These are phyloP conservation scores for Eimeria zaria DNA, from an alignment of 169 alveolate species.

Conservation along the genomic window DNA sequence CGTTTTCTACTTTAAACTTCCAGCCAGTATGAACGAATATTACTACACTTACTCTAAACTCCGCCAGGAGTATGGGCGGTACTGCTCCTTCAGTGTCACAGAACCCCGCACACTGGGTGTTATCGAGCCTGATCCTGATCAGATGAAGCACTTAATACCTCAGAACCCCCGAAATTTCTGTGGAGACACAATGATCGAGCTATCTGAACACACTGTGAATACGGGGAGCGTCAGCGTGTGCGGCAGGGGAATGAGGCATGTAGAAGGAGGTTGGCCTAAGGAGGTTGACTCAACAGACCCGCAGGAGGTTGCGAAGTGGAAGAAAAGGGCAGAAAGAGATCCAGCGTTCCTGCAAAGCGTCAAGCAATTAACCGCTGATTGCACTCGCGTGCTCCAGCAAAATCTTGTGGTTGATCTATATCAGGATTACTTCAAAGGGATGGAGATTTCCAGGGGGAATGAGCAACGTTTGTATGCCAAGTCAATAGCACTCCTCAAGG, in stretches of 20 bases:
- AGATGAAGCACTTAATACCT: conserved; percentile 72
- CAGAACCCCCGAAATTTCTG: conserved; percentile 91
- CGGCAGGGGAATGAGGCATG: conserved; percentile 93
- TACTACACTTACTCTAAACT: conserved; percentile 86
- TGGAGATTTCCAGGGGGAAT: conserved; percentile 50
- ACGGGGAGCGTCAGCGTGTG: conserved; percentile 93
- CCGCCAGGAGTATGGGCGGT: conserved; percentile 88
- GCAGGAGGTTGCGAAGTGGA: conserved; percentile 94
- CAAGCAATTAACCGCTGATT: conserved; percentile 90
- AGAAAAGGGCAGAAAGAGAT: conserved; percentile 94
- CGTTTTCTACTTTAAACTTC: neutral
- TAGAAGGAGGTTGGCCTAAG: conserved; percentile 97
- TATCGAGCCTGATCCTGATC: conserved; percentile 80
- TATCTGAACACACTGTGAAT: conserved; percentile 93
- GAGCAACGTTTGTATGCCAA: conserved; percentile 57
- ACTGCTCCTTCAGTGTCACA: conserved; percentile 81
- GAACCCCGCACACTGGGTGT: conserved; percentile 84
- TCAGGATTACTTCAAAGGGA: conserved; percentile 95
- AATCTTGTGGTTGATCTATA: conserved; percentile 95
- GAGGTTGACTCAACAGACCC: conserved; percentile 95
- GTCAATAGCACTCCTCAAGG: conserved; percentile 78
- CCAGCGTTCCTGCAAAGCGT: conserved; percentile 92
- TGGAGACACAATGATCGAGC: conserved; percentile 92
- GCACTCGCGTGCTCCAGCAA: conserved; percentile 92
- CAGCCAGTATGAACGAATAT: conserved; percentile 85